phyloP scores from a whole-genome alignment of 257 asterid genomes.

The Forsythia suspensa region DNA sequence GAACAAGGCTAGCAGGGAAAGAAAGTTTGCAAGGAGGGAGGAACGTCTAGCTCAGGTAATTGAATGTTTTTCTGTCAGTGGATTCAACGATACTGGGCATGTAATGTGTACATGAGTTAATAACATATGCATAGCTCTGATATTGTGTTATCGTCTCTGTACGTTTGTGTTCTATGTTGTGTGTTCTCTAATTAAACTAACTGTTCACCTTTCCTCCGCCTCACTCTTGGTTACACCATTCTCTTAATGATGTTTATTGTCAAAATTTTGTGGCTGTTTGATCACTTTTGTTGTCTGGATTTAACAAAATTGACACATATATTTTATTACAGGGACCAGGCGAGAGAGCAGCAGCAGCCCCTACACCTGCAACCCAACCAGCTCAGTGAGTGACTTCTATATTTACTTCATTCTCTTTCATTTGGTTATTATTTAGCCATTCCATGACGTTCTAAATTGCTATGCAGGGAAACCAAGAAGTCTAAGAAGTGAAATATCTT shows the following conservation, averaged over 20 bases:
- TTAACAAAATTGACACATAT: neutral
- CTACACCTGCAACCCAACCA: conserved; percentile 57
- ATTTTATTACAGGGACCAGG: conserved; percentile 60
- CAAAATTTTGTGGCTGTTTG: neutral
- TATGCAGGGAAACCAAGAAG: conserved; percentile 70
- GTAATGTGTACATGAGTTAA: too few relatives aligned
- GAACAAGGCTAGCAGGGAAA: conserved; percentile 96
- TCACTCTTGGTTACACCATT: neutral
- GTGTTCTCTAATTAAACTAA: neutral
- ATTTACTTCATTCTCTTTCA: neutral
- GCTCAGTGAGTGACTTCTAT: conserved; percentile 50
- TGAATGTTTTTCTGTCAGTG: too few relatives aligned
- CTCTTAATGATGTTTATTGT: neutral
- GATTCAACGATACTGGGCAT: too few relatives aligned
- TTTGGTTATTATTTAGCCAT: neutral
- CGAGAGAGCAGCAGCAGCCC: conserved; percentile 48
- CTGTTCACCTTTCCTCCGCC: neutral
- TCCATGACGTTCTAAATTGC: neutral
- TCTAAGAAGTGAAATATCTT: conserved; percentile 57
- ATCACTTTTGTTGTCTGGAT: neutral
- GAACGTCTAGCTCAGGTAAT: conserved; percentile 82
- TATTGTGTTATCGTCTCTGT: neutral
- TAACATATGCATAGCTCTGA: too few relatives aligned
- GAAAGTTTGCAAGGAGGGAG: conserved; percentile 87
- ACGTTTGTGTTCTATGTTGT: neutral